Evolutionary conservation across 139 green algal genomes (phyloP).

Genomic region (Astrephomene gubernaculifera): DNA sequence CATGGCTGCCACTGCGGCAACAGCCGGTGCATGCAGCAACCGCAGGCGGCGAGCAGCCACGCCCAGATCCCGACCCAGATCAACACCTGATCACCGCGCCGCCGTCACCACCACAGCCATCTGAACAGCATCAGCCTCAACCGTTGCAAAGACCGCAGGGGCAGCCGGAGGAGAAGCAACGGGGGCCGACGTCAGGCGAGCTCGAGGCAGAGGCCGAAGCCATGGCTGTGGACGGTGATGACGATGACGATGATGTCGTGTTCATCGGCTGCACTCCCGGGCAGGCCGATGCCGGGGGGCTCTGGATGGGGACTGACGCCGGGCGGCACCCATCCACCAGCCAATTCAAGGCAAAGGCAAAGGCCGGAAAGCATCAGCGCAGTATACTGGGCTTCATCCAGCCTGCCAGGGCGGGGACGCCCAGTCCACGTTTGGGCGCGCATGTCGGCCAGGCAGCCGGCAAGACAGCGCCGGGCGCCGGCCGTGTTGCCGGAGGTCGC

Average conservation of each 20-base stretch:
- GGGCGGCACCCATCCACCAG: neutral
- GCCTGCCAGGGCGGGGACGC: too few relatives aligned
- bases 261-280: neutral
- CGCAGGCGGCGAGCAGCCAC: too few relatives aligned
- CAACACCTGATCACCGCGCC: too few relatives aligned
- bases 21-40: too few relatives aligned
- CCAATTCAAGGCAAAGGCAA: neutral
- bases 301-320: neutral
- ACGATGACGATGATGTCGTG: conserved; percentile 29
- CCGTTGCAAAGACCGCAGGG: neutral
- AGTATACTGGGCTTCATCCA: conserved; percentile 20
- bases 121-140: too few relatives aligned
- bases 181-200: neutral
- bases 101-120: too few relatives aligned
- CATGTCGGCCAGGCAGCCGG: too few relatives aligned
- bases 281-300: neutral
- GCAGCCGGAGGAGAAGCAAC: neutral
- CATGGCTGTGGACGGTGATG: neutral
- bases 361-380: conserved; percentile 8
- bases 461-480: too few relatives aligned
- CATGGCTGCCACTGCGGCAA: too few relatives aligned
- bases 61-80: too few relatives aligned
- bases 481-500: too few relatives aligned
- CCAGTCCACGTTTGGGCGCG: too few relatives aligned
- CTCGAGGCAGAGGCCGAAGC: neutral